Percentiles rank a stretch among this genome's conserved stretches.
Evolutionary conservation across 441 rosid genomes (phyloP).

Genomic region (Arabidopsis lyrata): DNA sequence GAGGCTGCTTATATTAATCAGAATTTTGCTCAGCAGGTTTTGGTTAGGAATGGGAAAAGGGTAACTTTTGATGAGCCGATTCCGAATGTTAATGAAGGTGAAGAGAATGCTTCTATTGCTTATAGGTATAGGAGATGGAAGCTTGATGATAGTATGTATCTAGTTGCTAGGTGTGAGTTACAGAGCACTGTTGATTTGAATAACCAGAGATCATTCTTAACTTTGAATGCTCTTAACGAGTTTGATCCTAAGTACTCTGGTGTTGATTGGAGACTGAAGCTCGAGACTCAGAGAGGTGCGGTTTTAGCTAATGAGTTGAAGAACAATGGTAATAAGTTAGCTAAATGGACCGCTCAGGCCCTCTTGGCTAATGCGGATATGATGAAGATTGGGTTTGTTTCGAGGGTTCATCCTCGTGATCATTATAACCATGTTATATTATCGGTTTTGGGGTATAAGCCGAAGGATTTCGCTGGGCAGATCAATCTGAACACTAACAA

Average conservation of each 20-base stretch:
- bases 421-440: slow-evolving; percentile 91
- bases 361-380: slow-evolving; percentile 83
- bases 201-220: slow-evolving; percentile 75
- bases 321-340: slow-evolving; percentile 90
- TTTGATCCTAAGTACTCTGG: slow-evolving; percentile 93
- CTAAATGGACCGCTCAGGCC: slow-evolving; percentile 97
- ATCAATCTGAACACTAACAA: slow-evolving; percentile 84
- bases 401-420: slow-evolving; percentile 94
- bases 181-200: slow-evolving; percentile 82
- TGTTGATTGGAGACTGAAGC: slow-evolving; percentile 96
- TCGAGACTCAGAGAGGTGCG: slow-evolving; percentile 94
- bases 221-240: slow-evolving; percentile 90
- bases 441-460: slow-evolving; percentile 87
- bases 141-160: slow-evolving; percentile 71
- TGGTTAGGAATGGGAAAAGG: slow-evolving; percentile 78
- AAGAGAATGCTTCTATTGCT: slow-evolving; percentile 89
- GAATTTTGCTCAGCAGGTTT: slow-evolving; percentile 87
- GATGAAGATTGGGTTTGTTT: slow-evolving; percentile 96
- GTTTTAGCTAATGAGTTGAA: slow-evolving; percentile 93
- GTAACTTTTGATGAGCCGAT: slow-evolving; percentile 79
- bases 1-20: slow-evolving; percentile 93
- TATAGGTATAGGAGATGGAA: slow-evolving; percentile 93
- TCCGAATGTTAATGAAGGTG: slow-evolving; percentile 87
- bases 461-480: slow-evolving; percentile 82
- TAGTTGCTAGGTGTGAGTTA: slow-evolving; percentile 88